Base-by-base conservation (phyloP, 2,329 filamentous ascomycete species). In the Lecanosticta acicola region DNA sequence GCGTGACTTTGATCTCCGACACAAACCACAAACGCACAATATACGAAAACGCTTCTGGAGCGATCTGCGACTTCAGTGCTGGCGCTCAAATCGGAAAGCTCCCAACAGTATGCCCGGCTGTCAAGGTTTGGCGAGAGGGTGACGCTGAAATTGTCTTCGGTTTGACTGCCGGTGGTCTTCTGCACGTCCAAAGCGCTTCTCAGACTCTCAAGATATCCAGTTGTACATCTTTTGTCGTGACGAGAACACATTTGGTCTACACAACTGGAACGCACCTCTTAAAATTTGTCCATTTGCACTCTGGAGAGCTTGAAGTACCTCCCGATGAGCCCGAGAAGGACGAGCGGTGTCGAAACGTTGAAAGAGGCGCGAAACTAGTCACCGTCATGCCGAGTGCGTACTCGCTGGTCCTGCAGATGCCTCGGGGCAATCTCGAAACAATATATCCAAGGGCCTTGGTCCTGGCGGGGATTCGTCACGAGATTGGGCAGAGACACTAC, bases 401-500 rank as follows among this genome's bases (percentile, higher is more conserved):
- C 68, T 85, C 82, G 43, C 73, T 98, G 7, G 80, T 94, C 0
- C 73, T 98, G 3, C 93, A 98, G 65, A 96, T 96, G 87, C 93
- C 93, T 1, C 79, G 93, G 59, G 93, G 93, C 16, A 98, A 98
- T 57, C 71, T 97, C 1, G 93, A 98, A 68, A 97, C 91, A 0
- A 90, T 97, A 40, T 97, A 84, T 61, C 93, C 93, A 13, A 79
- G 93, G 49, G 91, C 91, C 11, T 83, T 98, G 69, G 91, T 98
- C 0, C 74, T 98, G 39, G 88, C 89, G 1, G 90, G 89, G 19
- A 94, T 98, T 45, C 80, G 93, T 39, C 79, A 80, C 40, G 80
- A 85, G 41, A 87, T 98, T 41, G 84, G 89, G 43, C 73, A 78
- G 24, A 86, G 85, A 64, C 81, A 93, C 58, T 98, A 96, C 61